Base-by-base conservation (phyloP, 2,329 filamentous ascomycete species). In the Exophiala calicioides region DNA sequence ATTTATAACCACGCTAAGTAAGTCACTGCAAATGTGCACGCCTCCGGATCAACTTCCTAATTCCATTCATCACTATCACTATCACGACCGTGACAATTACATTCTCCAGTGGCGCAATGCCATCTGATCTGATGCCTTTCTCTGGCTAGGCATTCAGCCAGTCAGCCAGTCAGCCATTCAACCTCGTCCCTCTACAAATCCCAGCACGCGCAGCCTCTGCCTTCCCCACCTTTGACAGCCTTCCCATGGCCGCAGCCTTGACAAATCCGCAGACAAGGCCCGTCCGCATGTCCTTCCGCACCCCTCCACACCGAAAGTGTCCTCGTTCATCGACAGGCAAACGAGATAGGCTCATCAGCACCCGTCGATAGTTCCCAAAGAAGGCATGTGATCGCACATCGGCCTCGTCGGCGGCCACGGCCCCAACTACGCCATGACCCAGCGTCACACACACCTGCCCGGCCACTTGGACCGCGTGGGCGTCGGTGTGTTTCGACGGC, bases 401-500 rank as follows among this genome's bases (percentile, higher is more conserved):
- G 20, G 55, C 58, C 0, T 58, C 64, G 2, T 33, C 63, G 55
- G 76, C 73, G 20, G 55, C 58, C 0, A 58, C 64, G 2, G 31
- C 36, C 1, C 65, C 60, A n/a, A 47, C 37, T 15, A 81, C 33
- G 0, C 80, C 80, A 56, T 84, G 80, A 1, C 80, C 81, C 9
- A 84, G 65, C 0, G 80, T 79, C 1, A 81, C 78, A 10, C 74
- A 80, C 72, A 76, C 78, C 32, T 68, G 38, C 4, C 56, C 61
- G 9, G 55, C 57, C 8, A 65, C 52, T n/a, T 64, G 51, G 21
- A 84, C 64, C 0, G 77, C 75, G 56, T 84, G 79, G 0, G 75
- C 44, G 18, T 44, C 31, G 3, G 44, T 18, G 26, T 48, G 10
- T n/a, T 26, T 15, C 10, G n/a, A 51, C 9, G 65, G 66, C 62